A percentile compares a stretch with the other conserved stretches of the same genome.
These are phyloP conservation scores for Paxillus rubicundulus DNA, from an alignment of 768 basidiomycete species.

Conservation along the genomic window DNA sequence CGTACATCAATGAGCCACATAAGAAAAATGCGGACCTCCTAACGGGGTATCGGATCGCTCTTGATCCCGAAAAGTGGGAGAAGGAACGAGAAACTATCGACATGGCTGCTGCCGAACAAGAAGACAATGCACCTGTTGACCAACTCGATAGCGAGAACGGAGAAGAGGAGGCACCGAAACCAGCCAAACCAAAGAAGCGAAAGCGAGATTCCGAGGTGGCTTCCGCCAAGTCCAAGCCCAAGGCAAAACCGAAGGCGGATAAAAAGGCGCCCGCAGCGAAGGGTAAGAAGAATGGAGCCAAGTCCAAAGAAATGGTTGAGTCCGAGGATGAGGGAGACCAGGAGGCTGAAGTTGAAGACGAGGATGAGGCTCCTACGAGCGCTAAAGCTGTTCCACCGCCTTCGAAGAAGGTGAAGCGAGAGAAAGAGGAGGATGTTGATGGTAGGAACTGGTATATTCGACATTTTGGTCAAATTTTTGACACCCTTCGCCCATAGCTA, in stretches of 20 bases:
- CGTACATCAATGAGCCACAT: constrained; percentile 73
- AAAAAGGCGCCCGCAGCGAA: constrained; percentile 32
- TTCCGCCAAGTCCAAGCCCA: constrained; percentile 38
- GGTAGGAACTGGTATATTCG: constrained; percentile 38
- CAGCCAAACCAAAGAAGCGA: constrained; percentile 49
- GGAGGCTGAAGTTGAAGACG: constrained; percentile 46
- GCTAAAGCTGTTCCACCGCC: constrained; percentile 60
- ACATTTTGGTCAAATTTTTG: constrained; percentile 2
- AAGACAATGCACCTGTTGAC: constrained; percentile 63
- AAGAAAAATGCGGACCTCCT: constrained; percentile 78
- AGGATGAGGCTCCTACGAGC: constrained; percentile 45
- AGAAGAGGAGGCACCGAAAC: constrained; percentile 50
- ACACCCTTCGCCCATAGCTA: constrained; percentile 28
- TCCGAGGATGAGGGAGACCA: constrained; percentile 60
- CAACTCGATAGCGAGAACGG: constrained; percentile 56
- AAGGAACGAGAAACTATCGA: constrained; percentile 38
- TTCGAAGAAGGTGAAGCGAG: constrained; percentile 59
- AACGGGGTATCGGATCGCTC: constrained; percentile 71
- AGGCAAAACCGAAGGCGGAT: constrained; percentile 46
- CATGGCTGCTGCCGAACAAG: constrained; percentile 41
- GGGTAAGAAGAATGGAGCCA: constrained; percentile 55
- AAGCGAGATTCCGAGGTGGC: constrained; percentile 61
- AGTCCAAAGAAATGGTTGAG: constrained; percentile 63
- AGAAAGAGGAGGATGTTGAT: constrained; percentile 61
- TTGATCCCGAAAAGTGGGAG: constrained; percentile 71